Conservation (phyloP, 495 filamentous ascomycete genomes). For the Xylaria grammica region DNA sequence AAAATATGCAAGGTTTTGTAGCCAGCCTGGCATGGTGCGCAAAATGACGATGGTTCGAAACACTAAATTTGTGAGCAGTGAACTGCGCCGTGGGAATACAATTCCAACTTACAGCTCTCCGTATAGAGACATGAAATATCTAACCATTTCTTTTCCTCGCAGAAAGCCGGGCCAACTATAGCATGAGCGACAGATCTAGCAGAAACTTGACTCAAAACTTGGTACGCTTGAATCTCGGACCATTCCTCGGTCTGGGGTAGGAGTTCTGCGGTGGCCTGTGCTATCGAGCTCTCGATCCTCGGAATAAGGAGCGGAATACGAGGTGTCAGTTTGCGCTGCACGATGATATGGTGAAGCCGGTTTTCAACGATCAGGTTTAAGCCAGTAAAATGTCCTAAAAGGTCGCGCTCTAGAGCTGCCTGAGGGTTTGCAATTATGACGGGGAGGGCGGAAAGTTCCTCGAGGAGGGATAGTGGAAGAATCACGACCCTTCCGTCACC, state of each 20-base stretch:
- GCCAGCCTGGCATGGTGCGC: background rate
- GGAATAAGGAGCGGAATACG: slow-evolving; percentile 3
- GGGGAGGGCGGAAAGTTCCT: slow-evolving; percentile 12
- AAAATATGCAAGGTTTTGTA: background rate
- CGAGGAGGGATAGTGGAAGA: slow-evolving; percentile 11
- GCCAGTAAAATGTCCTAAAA: slow-evolving; percentile 16
- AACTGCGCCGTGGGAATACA: too few species aligned
- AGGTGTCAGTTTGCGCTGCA: slow-evolving; percentile 23
- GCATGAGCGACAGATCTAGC: too few species aligned
- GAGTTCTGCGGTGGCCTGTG: background rate
- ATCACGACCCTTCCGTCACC: slow-evolving; percentile 3
- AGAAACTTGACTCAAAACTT: background rate
- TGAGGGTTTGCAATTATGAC: slow-evolving; percentile 5
- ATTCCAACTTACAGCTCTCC: too few species aligned
- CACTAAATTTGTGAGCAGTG: background rate
- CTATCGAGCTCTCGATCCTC: background rate
- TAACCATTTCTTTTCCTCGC: too few species aligned
- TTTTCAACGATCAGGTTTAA: slow-evolving; percentile 19
- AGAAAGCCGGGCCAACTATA: too few species aligned
- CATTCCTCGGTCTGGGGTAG: background rate
- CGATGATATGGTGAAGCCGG: slow-evolving; percentile 19
- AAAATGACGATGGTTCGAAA: background rate
- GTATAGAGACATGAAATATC: too few species aligned
- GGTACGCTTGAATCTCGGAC: slow-evolving; percentile 18
- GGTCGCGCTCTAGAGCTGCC: slow-evolving; percentile 9